Evolutionary conservation across 495 filamentous ascomycete species (phyloP), one percentile per base, ranked within the genome.

Genomic region (Aspergillus coremiiformis): DNA sequence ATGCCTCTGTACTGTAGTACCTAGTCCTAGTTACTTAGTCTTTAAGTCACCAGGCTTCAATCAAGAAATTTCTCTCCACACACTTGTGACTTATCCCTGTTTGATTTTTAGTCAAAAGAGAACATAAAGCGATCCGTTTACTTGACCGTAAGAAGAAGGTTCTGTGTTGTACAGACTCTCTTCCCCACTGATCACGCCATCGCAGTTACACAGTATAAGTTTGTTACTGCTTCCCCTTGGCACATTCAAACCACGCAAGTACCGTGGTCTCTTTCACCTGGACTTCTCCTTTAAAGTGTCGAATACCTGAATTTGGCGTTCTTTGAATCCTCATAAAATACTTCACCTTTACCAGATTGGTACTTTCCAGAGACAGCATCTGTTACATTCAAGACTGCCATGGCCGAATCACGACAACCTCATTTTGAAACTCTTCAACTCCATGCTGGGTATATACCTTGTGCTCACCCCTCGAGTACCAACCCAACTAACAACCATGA

Each of bases 391-490:
- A 23, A 33, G 19, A 32, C 2, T 53, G 59, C 45, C 43, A 73
- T 75, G 70, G 60, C 67, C 2, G 53, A 67, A 8, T 56, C 61
- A 24, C 53, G 59, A 41, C 60, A 57, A 41, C 66, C 59, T 47
- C 70, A 62, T 50, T 98, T 98, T 58, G 93, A 96, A 78, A 96
- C 93, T 48, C 84, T 96, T 63, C 94, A 96, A 74, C 79, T 98
- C 55, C 93, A 98, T 69, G 93, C 91, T 66, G 92, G 92, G 90
- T 93, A 82, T 44, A 76, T 64, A 14, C n/a, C n/a, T n/a, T n/a
- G n/a, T 52, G 30, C 30, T n/a, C 44, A 46, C 21, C 23, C 35
- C 27, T 24, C 3, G 6, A 1, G 26, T 21, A 12, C 12, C 4
- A n/a, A 35, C 14, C 9, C 7, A 35, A 12, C 32, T 10, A 1